A percentile compares a stretch with the other conserved stretches of the same genome.
Conservation (phyloP, 2,329 filamentous ascomycete species). For the Talaromyces rugulosus region DNA sequence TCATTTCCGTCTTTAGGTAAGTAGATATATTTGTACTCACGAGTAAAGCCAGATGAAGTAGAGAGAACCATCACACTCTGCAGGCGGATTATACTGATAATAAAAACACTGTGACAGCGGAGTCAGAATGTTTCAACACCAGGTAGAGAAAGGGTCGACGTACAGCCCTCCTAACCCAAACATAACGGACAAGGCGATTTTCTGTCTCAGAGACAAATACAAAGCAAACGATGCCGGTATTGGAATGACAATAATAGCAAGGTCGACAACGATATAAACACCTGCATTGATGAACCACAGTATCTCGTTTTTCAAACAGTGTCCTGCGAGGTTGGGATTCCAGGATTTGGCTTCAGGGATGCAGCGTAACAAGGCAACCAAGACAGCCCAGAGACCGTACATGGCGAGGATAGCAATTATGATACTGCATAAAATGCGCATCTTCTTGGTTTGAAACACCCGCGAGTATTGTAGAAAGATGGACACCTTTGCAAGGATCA, state of each 20-base stretch:
- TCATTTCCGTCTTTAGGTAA: neutral
- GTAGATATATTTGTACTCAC: conserved; percentile 17
- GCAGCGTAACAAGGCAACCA: conserved; percentile 34
- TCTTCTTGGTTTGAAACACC: conserved; percentile 36
- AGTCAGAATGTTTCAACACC: conserved; percentile 16
- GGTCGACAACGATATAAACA: conserved; percentile 43
- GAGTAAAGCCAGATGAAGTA: conserved; percentile 31
- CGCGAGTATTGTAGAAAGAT: conserved; percentile 49
- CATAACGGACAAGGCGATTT: conserved; percentile 36
- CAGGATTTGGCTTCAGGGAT: conserved; percentile 34
- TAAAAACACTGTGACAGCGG: conserved; percentile 1
- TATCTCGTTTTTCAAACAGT: conserved; percentile 35
- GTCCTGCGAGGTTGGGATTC: conserved; percentile 23
- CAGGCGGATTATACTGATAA: conserved; percentile 33
- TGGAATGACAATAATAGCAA: conserved; percentile 42
- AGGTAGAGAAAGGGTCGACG: conserved; percentile 15
- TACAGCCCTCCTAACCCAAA: conserved; percentile 40
- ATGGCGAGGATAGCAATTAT: conserved; percentile 33
- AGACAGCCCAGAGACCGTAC: conserved; percentile 32
- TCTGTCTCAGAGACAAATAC: conserved; percentile 40
- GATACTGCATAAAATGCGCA: conserved; percentile 33
- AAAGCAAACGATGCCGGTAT: conserved; percentile 40
- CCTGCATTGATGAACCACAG: conserved; percentile 44
- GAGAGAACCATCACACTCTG: conserved; percentile 28
- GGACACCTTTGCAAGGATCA: conserved; percentile 42